phyloP scores from a whole-genome alignment of 139 green algal genomes.

The Klebsormidium nitens region DNA sequence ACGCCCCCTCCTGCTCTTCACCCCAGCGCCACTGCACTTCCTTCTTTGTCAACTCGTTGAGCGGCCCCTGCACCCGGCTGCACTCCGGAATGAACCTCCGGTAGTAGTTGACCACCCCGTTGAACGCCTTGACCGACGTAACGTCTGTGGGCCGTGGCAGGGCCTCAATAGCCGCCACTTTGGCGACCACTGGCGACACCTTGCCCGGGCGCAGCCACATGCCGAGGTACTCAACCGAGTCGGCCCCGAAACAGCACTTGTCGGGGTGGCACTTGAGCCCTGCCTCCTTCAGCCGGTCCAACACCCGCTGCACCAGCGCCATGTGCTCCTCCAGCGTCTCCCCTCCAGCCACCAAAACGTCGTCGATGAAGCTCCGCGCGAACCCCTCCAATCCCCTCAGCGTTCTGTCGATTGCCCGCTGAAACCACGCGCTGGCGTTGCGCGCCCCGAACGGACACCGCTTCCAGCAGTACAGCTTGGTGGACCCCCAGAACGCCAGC shows the following conservation, averaged over 20 bases:
- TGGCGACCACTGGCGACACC: no score
- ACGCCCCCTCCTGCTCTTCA: no score
- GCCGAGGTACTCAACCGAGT: no score
- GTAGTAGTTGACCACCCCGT: slow-evolving; percentile 51
- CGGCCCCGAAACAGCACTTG: no score
- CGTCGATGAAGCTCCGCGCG: slow-evolving; percentile 7
- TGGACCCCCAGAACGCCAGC: not conserved
- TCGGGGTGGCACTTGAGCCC: no score
- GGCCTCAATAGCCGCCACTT: not conserved
- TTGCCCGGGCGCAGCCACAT: no score
- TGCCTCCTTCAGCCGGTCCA: no score
- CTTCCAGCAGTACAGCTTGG: no score
- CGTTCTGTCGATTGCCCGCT: no score
- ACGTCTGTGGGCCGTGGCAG: slow-evolving; percentile 2
- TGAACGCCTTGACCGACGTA: not conserved
- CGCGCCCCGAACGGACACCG: not conserved
- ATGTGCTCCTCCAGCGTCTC: not conserved
- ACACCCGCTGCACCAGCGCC: no score
- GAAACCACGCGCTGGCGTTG: not conserved
- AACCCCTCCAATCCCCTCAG: not conserved
- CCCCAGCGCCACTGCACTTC: slow-evolving; percentile 14
- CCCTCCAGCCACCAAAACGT: not conserved
- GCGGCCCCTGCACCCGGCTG: slow-evolving; percentile 20
- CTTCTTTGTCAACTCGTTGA: slow-evolving; percentile 36
- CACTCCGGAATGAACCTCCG: slow-evolving; percentile 39